phyloP scores from a whole-genome alignment of 306 rosid genomes.

The Cucumis cinereus region DNA sequence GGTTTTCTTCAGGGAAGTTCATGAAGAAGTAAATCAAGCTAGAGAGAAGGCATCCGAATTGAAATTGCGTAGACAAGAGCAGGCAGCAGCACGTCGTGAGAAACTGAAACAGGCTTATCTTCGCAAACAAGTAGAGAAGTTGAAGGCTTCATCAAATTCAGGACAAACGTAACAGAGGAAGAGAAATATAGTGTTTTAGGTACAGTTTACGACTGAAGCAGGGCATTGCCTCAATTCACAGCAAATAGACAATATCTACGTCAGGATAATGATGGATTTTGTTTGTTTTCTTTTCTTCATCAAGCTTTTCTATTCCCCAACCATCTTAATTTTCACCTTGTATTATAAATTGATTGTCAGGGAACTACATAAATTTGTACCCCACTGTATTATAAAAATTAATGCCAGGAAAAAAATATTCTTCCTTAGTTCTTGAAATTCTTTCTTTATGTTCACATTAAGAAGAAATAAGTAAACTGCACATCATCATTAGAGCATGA shows the following conservation, averaged over 20 bases:
- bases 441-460: background rate
- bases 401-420: background rate
- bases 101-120: slow-evolving; percentile 75
- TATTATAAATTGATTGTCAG: background rate
- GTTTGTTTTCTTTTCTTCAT: background rate
- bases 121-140: slow-evolving; percentile 65
- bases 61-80: slow-evolving; percentile 64
- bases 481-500: background rate
- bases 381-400: background rate
- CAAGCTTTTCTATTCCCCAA: background rate
- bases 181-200: background rate
- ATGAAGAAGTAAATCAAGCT: slow-evolving; percentile 73
- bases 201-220: background rate
- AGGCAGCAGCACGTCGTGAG: slow-evolving; percentile 55
- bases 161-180: slow-evolving; percentile 9
- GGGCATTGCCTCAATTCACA: background rate
- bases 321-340: background rate
- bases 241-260: background rate
- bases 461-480: background rate
- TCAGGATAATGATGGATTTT: background rate
- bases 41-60: slow-evolving; percentile 74
- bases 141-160: slow-evolving; percentile 45
- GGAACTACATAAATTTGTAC: background rate
- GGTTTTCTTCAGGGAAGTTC: slow-evolving; percentile 64
- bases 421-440: background rate